Conservation (phyloP, 352 stramenopile genomes). For the Phytophthora boehmeriae region DNA sequence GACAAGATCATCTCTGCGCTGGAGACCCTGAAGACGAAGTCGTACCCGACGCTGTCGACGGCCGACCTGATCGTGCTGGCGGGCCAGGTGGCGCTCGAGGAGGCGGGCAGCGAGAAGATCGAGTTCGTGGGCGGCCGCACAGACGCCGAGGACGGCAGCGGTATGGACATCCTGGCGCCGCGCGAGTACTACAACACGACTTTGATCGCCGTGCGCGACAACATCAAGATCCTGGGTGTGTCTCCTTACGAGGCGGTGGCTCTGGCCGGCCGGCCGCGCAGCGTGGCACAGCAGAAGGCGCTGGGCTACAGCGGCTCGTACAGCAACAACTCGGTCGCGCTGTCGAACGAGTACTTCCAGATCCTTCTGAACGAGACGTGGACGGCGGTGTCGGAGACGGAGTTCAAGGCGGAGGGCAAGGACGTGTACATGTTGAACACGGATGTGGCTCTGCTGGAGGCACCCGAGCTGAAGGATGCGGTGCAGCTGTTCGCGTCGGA, state of each 20-base stretch:
- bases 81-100: slow-evolving; percentile 42
- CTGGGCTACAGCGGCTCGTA: slow-evolving; percentile 86
- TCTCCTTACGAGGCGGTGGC: slow-evolving; percentile 92
- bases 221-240: slow-evolving; percentile 93
- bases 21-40: slow-evolving; percentile 79
- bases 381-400: slow-evolving; percentile 26
- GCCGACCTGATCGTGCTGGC: slow-evolving; percentile 94
- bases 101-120: slow-evolving; percentile 15
- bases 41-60: slow-evolving; percentile 89
- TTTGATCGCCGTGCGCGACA: slow-evolving; percentile 85
- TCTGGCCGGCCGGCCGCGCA: slow-evolving; percentile 86
- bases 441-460: slow-evolving; percentile 21
- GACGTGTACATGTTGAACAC: slow-evolving; percentile 27
- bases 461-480: slow-evolving; percentile 19
- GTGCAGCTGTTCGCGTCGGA: slow-evolving; percentile 23
- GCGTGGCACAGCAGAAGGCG: slow-evolving; percentile 88
- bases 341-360: slow-evolving; percentile 69
- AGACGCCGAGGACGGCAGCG: slow-evolving; percentile 74
- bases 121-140: slow-evolving; percentile 35
- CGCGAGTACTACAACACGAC: slow-evolving; percentile 82
- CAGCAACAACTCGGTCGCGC: slow-evolving; percentile 71
- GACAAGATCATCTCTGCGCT: slow-evolving; percentile 73
- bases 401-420: slow-evolving; percentile 25
- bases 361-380: slow-evolving; percentile 26
- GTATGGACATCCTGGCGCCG: slow-evolving; percentile 86